Percentiles rank a stretch among this genome's conserved stretches.
phyloP scores from a whole-genome alignment of 2,329 filamentous ascomycete genomes.

The Colletotrichum sp. region DNA sequence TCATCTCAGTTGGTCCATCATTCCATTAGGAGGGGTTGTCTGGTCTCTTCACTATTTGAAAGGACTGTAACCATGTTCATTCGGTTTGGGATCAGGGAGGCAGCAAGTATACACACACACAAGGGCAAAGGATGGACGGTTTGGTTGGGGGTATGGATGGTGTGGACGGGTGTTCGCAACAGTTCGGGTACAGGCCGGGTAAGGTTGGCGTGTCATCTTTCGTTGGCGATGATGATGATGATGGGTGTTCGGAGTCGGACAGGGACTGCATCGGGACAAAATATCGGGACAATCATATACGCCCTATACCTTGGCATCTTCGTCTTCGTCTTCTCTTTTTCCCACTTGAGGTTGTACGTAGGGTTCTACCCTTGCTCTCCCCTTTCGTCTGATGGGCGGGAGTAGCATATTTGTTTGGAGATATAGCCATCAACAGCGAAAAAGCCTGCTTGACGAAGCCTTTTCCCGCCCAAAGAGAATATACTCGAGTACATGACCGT shows the following conservation, averaged over 20 bases:
- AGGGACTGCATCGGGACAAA: neutral
- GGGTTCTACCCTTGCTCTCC: neutral
- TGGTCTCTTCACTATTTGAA: neutral
- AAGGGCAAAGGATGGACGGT: neutral
- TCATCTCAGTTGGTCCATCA: neutral
- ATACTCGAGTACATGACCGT: neutral
- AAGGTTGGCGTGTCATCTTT: neutral
- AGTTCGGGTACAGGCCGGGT: neutral
- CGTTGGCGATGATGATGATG: neutral
- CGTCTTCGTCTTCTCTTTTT: neutral
- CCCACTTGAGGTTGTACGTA: neutral
- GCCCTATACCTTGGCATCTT: neutral
- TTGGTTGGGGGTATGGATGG: neutral
- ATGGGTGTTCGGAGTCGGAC: neutral
- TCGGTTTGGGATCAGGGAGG: neutral
- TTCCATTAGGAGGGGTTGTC: neutral
- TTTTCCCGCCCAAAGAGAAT: neutral
- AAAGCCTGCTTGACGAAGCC: neutral
- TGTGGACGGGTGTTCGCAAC: neutral
- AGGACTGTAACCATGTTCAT: neutral
- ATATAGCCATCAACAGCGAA: neutral
- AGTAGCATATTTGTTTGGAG: slow-evolving; percentile 8
- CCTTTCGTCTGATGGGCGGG: neutral
- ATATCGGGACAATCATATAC: neutral
- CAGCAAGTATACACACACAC: neutral